These are phyloP conservation scores for Geopyxis carbonaria DNA, from an alignment of 495 filamentous ascomycete genomes.

Conservation along the genomic window DNA sequence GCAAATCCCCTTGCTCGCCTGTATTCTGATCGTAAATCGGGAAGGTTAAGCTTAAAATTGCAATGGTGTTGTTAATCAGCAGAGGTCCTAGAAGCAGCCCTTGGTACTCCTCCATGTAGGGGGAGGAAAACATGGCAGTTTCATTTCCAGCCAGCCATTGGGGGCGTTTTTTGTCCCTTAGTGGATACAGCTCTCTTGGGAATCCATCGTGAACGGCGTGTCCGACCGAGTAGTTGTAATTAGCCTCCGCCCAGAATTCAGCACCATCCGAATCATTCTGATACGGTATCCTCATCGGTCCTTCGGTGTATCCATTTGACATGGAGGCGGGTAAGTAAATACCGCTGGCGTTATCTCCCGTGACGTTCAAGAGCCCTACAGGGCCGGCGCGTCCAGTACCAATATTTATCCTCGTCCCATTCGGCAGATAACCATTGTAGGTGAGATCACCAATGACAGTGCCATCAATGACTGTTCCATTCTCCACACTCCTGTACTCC, in stretches of 20 bases:
- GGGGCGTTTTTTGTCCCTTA: background rate
- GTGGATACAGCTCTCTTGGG: conserved; percentile 36
- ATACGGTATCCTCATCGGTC: conserved; percentile 8
- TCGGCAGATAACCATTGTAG: conserved; percentile 14
- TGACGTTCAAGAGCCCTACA: conserved; percentile 36
- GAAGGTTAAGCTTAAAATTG: conserved; percentile 43
- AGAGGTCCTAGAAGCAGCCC: conserved; percentile 41
- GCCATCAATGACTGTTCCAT: conserved; percentile 7
- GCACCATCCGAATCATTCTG: conserved; percentile 1
- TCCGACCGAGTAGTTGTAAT: conserved; percentile 29
- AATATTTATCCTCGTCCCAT: conserved; percentile 18
- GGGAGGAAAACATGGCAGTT: conserved; percentile 25
- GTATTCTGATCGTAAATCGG: conserved; percentile 50
- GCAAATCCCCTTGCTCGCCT: conserved; percentile 30
- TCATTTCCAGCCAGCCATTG: conserved; percentile 12
- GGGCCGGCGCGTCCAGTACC: conserved; percentile 18
- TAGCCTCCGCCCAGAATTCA: conserved; percentile 5
- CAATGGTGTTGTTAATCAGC: conserved; percentile 37
- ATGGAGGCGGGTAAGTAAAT: conserved; percentile 33
- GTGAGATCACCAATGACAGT: background rate
- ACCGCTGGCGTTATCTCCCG: conserved; percentile 28
- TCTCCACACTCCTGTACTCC: conserved; percentile 16
- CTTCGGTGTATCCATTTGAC: conserved; percentile 28
- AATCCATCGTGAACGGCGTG: conserved; percentile 23
- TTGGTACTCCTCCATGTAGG: conserved; percentile 29